Conservation (phyloP, 2,329 filamentous ascomycete species). For the Trichoderma breve region DNA sequence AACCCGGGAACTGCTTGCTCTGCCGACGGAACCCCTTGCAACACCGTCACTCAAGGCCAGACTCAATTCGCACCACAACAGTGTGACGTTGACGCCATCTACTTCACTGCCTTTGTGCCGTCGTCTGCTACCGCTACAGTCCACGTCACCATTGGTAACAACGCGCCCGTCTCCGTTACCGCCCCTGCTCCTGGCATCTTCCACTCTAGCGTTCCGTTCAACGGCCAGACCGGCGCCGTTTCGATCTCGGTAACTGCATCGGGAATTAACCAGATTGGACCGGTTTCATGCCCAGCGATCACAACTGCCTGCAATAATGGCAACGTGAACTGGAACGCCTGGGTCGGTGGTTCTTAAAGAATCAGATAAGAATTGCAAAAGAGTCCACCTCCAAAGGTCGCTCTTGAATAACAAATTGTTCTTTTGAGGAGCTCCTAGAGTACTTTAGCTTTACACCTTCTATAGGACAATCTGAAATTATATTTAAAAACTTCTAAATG, state of each 20-base stretch:
- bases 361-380: background rate
- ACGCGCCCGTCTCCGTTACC: background rate
- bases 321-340: slow-evolving; percentile 23
- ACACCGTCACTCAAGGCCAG: slow-evolving; percentile 30
- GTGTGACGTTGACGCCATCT: slow-evolving; percentile 25
- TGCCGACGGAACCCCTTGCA: slow-evolving; percentile 30
- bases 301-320: slow-evolving; percentile 17
- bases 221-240: slow-evolving; percentile 27
- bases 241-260: slow-evolving; percentile 23
- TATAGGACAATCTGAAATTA: no score
- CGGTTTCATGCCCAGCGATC: slow-evolving; percentile 12
- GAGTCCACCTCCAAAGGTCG: background rate
- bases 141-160: slow-evolving; percentile 30
- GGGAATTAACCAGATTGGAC: background rate
- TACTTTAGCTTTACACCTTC: no score
- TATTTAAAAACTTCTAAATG: no score
- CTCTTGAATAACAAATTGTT: background rate
- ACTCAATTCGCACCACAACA: slow-evolving; percentile 24
- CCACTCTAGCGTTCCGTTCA: slow-evolving; percentile 30
- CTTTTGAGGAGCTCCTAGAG: no score
- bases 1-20: slow-evolving; percentile 24
- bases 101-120: slow-evolving; percentile 30
- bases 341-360: slow-evolving; percentile 18
- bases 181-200: slow-evolving; percentile 30
- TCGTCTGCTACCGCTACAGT: slow-evolving; percentile 25